A percentile compares a stretch with the other conserved stretches of the same genome.
These are phyloP conservation scores for Boechera stricta DNA, from an alignment of 345 rosid species.

Conservation along the genomic window DNA sequence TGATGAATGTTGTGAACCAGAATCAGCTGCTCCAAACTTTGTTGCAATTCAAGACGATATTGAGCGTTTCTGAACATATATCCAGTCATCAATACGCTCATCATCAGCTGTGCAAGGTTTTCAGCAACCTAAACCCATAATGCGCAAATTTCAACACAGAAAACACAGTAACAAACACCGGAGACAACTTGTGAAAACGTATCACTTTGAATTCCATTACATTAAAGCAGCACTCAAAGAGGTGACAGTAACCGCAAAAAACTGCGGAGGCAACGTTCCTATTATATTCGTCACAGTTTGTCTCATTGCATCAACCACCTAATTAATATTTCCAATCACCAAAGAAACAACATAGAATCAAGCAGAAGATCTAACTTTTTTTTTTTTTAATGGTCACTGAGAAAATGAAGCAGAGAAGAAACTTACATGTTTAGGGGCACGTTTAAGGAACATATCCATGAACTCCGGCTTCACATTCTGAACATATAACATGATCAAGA, in stretches of 20 bases:
- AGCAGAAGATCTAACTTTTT: no score
- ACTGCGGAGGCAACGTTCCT: no score
- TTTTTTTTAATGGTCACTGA: no score
- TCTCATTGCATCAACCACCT: no score
- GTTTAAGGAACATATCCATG: neutral
- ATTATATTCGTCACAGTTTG: no score
- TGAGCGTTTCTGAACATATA: slow-evolving; percentile 96
- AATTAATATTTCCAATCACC: no score
- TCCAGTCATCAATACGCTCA: slow-evolving; percentile 92
- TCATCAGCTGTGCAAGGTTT: slow-evolving; percentile 97
- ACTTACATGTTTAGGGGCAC: no score
- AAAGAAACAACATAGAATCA: no score
- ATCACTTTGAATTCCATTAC: neutral
- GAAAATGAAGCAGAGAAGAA: no score
- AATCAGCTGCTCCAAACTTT: slow-evolving; percentile 81
- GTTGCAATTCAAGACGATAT: slow-evolving; percentile 86
- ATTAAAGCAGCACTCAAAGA: neutral
- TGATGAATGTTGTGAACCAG: slow-evolving; percentile 64
- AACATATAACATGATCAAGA: slow-evolving; percentile 26
- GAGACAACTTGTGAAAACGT: neutral
- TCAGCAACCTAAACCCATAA: slow-evolving; percentile 74
- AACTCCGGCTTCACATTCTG: no score
- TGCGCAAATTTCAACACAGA: neutral
- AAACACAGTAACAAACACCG: neutral
- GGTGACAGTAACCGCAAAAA: no score